Conservation (phyloP, 78 protist genomes). For the Planoprotostelium fungivorum region DNA sequence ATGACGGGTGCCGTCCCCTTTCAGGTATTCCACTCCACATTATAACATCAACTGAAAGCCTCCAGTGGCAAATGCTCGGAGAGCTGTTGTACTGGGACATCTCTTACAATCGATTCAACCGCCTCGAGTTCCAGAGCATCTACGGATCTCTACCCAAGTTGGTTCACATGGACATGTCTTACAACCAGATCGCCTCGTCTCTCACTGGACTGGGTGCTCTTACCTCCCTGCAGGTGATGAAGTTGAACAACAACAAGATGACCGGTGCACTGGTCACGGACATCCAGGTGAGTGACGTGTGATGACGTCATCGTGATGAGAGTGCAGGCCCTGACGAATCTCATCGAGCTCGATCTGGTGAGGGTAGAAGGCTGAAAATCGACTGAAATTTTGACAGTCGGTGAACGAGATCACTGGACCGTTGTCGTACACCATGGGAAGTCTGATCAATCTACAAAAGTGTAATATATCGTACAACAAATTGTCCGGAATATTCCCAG, state of each 20-base stretch:
- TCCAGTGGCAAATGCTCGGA: background rate
- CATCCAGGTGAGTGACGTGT: background rate
- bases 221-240: background rate
- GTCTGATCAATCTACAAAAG: background rate
- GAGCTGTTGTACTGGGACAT: background rate
- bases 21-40: background rate
- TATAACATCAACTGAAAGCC: background rate
- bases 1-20: background rate
- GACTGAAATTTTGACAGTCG: too few relatives aligned
- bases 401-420: background rate
- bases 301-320: too few relatives aligned
- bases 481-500: background rate
- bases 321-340: too few relatives aligned
- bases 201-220: background rate
- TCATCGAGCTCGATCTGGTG: background rate
- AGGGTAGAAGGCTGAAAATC: background rate
- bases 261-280: background rate
- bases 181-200: background rate
- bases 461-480: background rate
- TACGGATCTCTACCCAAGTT: background rate
- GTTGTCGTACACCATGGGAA: background rate
- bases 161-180: background rate
- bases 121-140: background rate
- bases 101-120: background rate
- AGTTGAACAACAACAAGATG: background rate